These are phyloP conservation scores for Aureobasidium vineae DNA, from an alignment of 2,329 filamentous ascomycete genomes.

Conservation along the genomic window DNA sequence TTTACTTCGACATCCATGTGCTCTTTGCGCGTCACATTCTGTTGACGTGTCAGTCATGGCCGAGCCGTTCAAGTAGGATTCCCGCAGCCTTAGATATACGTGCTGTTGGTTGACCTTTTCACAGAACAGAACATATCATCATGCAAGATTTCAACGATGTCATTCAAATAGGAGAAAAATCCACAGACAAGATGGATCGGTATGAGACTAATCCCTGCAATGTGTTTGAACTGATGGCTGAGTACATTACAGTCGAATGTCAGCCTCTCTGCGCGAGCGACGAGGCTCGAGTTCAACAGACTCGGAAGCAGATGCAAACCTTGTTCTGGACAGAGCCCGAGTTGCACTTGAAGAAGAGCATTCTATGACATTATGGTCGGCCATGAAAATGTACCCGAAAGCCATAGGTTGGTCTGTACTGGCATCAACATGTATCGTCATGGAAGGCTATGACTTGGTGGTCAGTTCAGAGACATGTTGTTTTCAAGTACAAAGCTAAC, in stretches of 20 bases:
- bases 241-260: constrained; percentile 11
- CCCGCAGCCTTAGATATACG: background rate
- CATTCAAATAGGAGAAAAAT: background rate
- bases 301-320: constrained; percentile 34
- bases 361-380: constrained; percentile 54
- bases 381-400: constrained; percentile 64
- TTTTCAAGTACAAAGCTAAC: background rate
- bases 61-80: constrained; percentile 13
- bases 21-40: background rate
- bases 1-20: background rate
- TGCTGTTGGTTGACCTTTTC: background rate
- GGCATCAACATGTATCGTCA: constrained; percentile 37
- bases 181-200: constrained; percentile 9
- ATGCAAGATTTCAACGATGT: constrained; percentile 4
- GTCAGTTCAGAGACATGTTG: background rate
- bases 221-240: background rate
- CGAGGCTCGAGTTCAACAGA: constrained; percentile 30
- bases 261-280: constrained; percentile 13
- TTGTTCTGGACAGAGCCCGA: constrained; percentile 34
- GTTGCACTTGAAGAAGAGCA: constrained; percentile 44
- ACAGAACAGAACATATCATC: constrained; percentile 8
- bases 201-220: background rate
- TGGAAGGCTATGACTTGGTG: constrained; percentile 40
- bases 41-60: constrained; percentile 17
- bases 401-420: constrained; percentile 38